Base-by-base conservation (phyloP, 2,329 filamentous ascomycete genomes). In the Phyllosticta ampelicida region DNA sequence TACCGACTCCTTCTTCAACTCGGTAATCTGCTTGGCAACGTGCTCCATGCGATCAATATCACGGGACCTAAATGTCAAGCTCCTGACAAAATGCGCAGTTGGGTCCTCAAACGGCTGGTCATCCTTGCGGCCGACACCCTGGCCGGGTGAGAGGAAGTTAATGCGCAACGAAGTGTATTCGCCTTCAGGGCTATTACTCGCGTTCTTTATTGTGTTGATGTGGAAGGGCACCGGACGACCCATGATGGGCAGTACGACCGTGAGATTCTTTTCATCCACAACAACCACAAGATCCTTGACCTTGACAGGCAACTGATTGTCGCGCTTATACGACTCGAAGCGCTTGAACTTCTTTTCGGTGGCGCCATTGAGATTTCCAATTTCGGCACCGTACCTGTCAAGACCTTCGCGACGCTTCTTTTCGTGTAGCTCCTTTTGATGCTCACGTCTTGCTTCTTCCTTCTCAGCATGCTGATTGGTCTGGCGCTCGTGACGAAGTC, bases 271-370 rank as follows among this genome's bases (percentile, higher is more conserved):
- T 65, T 83, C 80, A 69, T 99, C 94, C 13, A 97, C 90, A 20
- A 96, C 82, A 61, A 99, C 90, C 62, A 89, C 86, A 59, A 97
- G 78, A 66, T 96, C 92, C 70, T 87, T 87, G 63, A 95, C 85
- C 67, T 85, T 86, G 13, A 81, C 70, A 1, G 94, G 94, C 56
- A 99, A 84, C 72, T 97, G 92, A 65, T 95, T 96, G 71, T 97
- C 94, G 61, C 92, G 85, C 78, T 97, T 99, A 77, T 99, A 99
- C 0, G 94, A 99, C 73, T 99, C 94, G 69, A 97, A 99, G 58
- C 90, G 89, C 78, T 97, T 97, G 79, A 99, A 97, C 75, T 92
- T 95, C 80, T 97, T 97, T 71, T 95, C 87, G 64, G 94, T 87
- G n/a, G 86, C 85, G 30, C 92, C 94, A 67, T 96, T 94, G 63